phyloP scores from a whole-genome alignment of 306 rosid genomes.

The Quercus bicolor region DNA sequence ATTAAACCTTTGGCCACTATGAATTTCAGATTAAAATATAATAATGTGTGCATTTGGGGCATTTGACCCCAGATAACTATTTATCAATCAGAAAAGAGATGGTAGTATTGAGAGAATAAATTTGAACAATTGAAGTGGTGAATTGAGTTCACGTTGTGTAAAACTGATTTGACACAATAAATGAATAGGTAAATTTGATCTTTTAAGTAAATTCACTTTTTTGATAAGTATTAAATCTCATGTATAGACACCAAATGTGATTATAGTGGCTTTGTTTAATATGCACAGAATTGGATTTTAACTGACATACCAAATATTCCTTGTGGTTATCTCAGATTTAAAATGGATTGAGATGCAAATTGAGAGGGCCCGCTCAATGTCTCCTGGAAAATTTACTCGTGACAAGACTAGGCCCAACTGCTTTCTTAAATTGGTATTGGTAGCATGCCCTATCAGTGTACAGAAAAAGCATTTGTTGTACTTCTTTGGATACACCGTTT shows the following conservation, averaged over 20 bases:
- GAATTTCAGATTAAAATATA: background rate
- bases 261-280: background rate
- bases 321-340: slow-evolving; percentile 50
- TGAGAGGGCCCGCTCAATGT: slow-evolving; percentile 71
- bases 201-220: no score
- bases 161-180: no score
- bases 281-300: background rate
- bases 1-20: background rate
- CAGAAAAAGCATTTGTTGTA: background rate
- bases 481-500: background rate
- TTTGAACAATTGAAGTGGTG: no score
- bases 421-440: slow-evolving; percentile 79
- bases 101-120: no score
- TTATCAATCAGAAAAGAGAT: no score
- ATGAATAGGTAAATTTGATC: no score
- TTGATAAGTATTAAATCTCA: no score
- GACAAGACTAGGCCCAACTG: slow-evolving; percentile 64
- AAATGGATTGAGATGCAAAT: slow-evolving; percentile 43
- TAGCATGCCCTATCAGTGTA: background rate
- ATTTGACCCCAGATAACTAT: no score
- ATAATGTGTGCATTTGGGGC: no score
- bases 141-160: no score
- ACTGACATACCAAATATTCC: background rate
- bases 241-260: background rate
- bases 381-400: slow-evolving; percentile 50